These are phyloP conservation scores for Apostasia ramifera DNA, from an alignment of 106 monocot genomes.

Conservation along the genomic window DNA sequence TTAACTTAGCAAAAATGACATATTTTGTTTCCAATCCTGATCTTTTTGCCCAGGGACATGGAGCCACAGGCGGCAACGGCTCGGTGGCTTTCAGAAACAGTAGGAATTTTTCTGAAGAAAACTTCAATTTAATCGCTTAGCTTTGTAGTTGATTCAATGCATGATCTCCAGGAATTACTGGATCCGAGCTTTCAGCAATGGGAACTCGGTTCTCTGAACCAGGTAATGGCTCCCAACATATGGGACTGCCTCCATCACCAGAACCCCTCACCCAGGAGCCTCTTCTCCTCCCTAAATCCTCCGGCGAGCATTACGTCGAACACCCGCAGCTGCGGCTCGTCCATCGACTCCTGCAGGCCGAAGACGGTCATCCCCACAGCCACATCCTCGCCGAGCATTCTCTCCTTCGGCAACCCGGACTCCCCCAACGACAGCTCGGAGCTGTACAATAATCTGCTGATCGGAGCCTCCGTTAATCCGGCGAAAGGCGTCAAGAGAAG, in stretches of 20 bases:
- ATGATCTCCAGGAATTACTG: not conserved
- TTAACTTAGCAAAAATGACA: no score
- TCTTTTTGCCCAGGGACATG: not conserved
- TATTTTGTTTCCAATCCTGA: no score
- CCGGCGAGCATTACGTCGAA: constrained; percentile 5
- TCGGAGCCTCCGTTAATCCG: not conserved
- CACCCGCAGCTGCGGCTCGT: constrained; percentile 2
- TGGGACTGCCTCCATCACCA: not conserved
- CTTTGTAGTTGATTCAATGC: not conserved
- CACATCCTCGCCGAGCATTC: constrained; percentile 21
- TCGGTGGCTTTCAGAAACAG: constrained; percentile 3
- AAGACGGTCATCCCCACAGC: not conserved
- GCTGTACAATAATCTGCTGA: not conserved
- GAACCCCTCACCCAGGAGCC: not conserved
- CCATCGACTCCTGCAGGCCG: constrained; percentile 4
- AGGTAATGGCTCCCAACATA: constrained; percentile 1
- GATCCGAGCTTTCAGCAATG: constrained; percentile 6
- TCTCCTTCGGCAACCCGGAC: constrained; percentile 26
- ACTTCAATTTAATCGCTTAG: not conserved
- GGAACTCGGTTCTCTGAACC: constrained; percentile 5
- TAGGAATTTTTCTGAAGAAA: not conserved
- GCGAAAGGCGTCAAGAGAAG: constrained; percentile 21
- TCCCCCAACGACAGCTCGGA: constrained; percentile 1
- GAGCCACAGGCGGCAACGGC: not conserved
- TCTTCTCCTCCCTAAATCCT: not conserved